A percentile compares a stretch with the other conserved stretches of the same genome.
phyloP scores from a whole-genome alignment of 257 asterid species.

The Nicotiana obtusifolia region DNA sequence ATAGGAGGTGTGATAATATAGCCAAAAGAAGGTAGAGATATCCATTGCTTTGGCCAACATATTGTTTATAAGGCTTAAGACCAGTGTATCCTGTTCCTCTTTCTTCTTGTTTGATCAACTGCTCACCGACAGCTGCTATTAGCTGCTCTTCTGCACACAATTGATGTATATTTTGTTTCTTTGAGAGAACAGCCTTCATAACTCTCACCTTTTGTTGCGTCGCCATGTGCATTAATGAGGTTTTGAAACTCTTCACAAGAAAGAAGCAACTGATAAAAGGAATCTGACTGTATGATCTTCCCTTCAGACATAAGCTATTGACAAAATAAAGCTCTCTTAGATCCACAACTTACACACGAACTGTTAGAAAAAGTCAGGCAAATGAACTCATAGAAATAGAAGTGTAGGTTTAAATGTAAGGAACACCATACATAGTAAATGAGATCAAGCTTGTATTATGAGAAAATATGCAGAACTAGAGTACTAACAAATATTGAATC shows the following conservation, averaged over 20 bases:
- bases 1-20: no score
- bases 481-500: conserved; percentile 35
- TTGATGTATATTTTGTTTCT: conserved; percentile 32
- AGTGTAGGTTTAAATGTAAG: neutral
- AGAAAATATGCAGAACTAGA: neutral
- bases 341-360: neutral
- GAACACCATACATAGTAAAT: neutral
- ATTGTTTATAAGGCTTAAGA: no score
- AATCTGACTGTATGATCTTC: conserved; percentile 51
- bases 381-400: neutral
- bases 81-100: no score
- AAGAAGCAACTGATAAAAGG: conserved; percentile 45
- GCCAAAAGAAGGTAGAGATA: no score
- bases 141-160: no score
- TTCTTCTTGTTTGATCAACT: no score
- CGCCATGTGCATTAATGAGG: conserved; percentile 68
- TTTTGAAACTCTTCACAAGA: conserved; percentile 65
- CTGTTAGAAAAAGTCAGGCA: neutral
- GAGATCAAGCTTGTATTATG: neutral
- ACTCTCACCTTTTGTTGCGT: conserved; percentile 49
- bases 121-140: no score
- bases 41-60: no score
- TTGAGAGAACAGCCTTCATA: conserved; percentile 21
- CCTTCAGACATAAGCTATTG: conserved; percentile 73
- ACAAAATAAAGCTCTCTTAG: neutral